Evolutionary conservation across 306 rosid genomes (phyloP), one percentile per base, ranked within the genome.

Genomic region (Fragaria iinumae): DNA sequence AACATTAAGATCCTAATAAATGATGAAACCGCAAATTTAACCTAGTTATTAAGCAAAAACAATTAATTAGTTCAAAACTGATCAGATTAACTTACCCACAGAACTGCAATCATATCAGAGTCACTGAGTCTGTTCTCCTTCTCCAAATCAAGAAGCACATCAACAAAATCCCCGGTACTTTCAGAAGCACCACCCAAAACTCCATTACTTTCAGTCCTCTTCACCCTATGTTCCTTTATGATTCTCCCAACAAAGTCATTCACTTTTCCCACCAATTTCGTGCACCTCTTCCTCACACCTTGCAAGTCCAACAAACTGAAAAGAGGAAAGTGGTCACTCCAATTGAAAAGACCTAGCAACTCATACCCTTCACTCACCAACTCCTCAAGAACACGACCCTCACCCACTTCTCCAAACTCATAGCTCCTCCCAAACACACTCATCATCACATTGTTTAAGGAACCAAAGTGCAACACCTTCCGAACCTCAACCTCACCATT

Each of bases 361-460:
- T 86, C 98, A 68, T 90, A 93, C 72, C 96, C 98, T 77, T 93
- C 93, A 14, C 83, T 88, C 62, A 90, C 96, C 75, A 93, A 32
- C 10, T 27, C 68, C 56, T 90, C 93, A 48, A 90, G 84, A 79
- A 77, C 91, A 68, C 13, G 60, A 7, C 76, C 89, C 34, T 20
- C 47, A 2, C 76, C 79, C 8, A 41, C 80, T 3, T 64, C 83
- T 1, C 72, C 85, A 52, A 90, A 90, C 52, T 73, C 89, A 47
- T 88, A 90, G n/a, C 85, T 57, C 72, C 74, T 84, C 0, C 97
- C 96, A 73, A 92, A 92, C 83, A 92, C 96, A 25, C 86, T 86
- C 80, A 56, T 83, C 96, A 93, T 93, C 20, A 90, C 92, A 80
- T 87, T 93, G 64, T 83, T 90, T 72, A 90, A 52, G 0, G 93